Evolutionary conservation across 2,329 filamentous ascomycete genomes (phyloP).

Genomic region (Paramyrothecium roridum): DNA sequence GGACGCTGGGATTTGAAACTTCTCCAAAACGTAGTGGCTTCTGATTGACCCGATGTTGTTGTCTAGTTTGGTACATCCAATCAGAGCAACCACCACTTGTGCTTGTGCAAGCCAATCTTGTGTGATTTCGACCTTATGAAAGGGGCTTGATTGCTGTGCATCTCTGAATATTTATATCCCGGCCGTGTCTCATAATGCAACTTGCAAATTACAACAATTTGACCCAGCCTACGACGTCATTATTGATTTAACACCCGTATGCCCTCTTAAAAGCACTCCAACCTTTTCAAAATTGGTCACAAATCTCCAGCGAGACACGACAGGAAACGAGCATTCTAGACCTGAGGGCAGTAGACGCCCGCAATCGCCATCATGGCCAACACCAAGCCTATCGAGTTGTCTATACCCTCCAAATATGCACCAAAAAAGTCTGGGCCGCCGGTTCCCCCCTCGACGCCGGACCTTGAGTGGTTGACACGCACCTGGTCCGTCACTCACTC

Average conservation of each 20-base stretch:
- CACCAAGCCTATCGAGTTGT: slow-evolving; percentile 18
- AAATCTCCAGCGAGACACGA: too few species aligned
- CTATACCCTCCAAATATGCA: slow-evolving; percentile 46
- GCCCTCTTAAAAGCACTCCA: too few species aligned
- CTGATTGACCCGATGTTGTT: neutral
- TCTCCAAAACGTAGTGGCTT: neutral
- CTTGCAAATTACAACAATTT: too few species aligned
- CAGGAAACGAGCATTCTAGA: too few species aligned
- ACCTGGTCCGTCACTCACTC: slow-evolving; percentile 76
- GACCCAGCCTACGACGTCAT: too few species aligned
- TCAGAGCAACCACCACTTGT: neutral
- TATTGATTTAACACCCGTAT: too few species aligned
- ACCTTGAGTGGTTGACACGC: slow-evolving; percentile 57
- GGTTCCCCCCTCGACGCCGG: slow-evolving; percentile 35
- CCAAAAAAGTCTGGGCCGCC: slow-evolving; percentile 16
- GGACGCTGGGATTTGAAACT: neutral
- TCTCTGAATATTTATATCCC: too few species aligned
- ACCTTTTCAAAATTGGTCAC: too few species aligned
- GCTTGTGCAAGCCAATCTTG: neutral
- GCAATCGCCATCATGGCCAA: slow-evolving; percentile 8
- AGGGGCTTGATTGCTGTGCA: neutral
- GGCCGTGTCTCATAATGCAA: too few species aligned
- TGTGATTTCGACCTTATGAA: neutral
- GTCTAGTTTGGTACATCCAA: neutral
- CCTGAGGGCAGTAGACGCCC: neutral